phyloP scores from a whole-genome alignment of 2,329 filamentous ascomycete genomes.

The Drechslera avenae region DNA sequence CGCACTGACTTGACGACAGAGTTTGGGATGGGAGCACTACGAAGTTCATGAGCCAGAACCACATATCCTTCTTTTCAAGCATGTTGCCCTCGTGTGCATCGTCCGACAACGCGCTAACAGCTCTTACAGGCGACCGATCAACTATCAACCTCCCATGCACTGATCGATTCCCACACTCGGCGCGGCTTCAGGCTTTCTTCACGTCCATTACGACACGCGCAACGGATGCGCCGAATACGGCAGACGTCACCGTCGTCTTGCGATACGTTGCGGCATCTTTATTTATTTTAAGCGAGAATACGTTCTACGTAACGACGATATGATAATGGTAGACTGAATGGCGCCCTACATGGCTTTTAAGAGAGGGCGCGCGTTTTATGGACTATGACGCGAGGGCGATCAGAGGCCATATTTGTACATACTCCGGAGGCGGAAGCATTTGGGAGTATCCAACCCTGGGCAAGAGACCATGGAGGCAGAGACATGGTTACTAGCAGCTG shows the following conservation, averaged over 20 bases:
- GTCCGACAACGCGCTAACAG: constrained; percentile 13
- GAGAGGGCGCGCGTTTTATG: constrained; percentile 27
- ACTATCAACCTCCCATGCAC: constrained; percentile 73
- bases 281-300: constrained; percentile 41
- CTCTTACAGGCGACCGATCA: constrained; percentile 73
- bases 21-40: constrained; percentile 98
- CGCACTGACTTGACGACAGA: constrained; percentile 60
- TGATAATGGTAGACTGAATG: constrained; percentile 44
- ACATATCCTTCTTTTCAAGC: constrained; percentile 99
- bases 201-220: constrained; percentile 14
- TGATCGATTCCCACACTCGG: constrained; percentile 24
- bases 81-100: constrained; percentile 49
- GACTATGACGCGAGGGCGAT: constrained; percentile 21
- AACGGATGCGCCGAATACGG: constrained; percentile 11
- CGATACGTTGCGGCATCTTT: constrained; percentile 35
- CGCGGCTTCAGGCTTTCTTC: constrained; percentile 7
- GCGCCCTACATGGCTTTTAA: constrained; percentile 27
- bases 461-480: constrained; percentile 3
- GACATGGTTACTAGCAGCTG: constrained; percentile 4
- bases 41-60: constrained; percentile 99
- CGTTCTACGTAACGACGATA: constrained; percentile 46
- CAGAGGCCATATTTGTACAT: constrained; percentile 41
- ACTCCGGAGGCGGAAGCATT: constrained; percentile 27
- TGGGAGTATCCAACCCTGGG: constrained; percentile 2
- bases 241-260: constrained; percentile 21